phyloP scores from a whole-genome alignment of 2,329 filamentous ascomycete genomes.

The Colletotrichum higginsianum region DNA sequence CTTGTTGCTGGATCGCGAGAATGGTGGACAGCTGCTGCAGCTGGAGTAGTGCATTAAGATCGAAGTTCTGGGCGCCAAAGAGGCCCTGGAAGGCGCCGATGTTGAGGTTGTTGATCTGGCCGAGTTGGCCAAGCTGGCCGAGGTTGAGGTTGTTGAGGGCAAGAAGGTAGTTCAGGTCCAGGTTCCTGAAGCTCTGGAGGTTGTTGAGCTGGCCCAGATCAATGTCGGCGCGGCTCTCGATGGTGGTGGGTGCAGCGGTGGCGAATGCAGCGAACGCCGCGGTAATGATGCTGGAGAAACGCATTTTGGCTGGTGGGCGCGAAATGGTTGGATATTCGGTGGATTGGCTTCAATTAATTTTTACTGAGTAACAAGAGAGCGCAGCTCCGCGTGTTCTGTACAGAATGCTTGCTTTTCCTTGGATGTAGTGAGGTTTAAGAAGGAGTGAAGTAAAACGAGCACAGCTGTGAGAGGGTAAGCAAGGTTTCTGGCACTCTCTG shows the following conservation, averaged over 20 bases:
- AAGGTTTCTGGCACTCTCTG: conserved; percentile 6
- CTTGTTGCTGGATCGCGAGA: conserved; percentile 52
- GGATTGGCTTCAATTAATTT: conserved; percentile 43
- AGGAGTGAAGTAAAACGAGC: conserved; percentile 64
- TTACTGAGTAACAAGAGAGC: conserved; percentile 54
- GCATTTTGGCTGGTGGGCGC: conserved; percentile 60
- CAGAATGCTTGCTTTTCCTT: conserved; percentile 38
- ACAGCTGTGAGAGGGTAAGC: conserved; percentile 57
- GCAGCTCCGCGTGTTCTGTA: conserved; percentile 61
- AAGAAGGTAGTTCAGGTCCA: conserved; percentile 63
- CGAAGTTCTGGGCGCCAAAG: conserved; percentile 58
- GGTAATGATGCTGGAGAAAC: conserved; percentile 62
- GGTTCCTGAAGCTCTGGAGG: conserved; percentile 56
- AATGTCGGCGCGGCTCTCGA: conserved; percentile 61
- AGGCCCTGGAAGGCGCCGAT: conserved; percentile 58
- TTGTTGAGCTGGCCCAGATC: conserved; percentile 58
- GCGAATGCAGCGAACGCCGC: conserved; percentile 55
- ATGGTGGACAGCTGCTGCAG: conserved; percentile 59
- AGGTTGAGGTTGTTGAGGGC: conserved; percentile 63
- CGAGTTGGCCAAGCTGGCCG: conserved; percentile 57
- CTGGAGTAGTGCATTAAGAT: conserved; percentile 57
- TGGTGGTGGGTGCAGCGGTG: conserved; percentile 58
- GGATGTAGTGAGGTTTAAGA: conserved; percentile 46
- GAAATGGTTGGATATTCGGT: conserved; percentile 45
- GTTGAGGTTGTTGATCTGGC: conserved; percentile 55